phyloP scores from a whole-genome alignment of 768 basidiomycete genomes.

The Termitomyces sp. region DNA sequence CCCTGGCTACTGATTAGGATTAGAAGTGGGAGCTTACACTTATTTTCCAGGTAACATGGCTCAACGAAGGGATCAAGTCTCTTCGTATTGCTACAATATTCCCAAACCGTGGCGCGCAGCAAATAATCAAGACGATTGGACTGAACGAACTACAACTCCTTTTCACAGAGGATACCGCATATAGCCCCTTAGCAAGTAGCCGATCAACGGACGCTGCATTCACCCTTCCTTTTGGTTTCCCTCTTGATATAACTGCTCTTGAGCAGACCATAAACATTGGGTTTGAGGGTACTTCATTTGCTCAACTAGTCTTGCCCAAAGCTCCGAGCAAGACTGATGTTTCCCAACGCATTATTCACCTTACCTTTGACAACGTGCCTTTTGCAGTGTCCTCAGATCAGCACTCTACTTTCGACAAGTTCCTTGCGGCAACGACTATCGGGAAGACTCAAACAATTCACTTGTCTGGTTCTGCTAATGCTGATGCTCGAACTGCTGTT shows the following conservation, averaged over 20 bases:
- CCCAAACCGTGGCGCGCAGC: conserved; percentile 55
- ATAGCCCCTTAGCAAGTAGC: conserved; percentile 52
- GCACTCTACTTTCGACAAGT: conserved; percentile 51
- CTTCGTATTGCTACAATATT: conserved; percentile 54
- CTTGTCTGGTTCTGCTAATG: conserved; percentile 50
- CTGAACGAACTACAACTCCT: conserved; percentile 54
- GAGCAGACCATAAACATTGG: conserved; percentile 54
- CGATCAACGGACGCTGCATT: conserved; percentile 58
- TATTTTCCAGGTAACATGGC: conserved; percentile 53
- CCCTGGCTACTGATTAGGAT: not conserved
- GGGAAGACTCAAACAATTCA: conserved; percentile 38
- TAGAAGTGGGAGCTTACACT: not conserved
- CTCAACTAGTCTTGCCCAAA: conserved; percentile 54
- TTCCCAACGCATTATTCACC: conserved; percentile 51
- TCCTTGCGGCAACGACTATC: conserved; percentile 56
- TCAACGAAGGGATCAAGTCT: conserved; percentile 64
- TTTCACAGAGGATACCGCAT: conserved; percentile 55
- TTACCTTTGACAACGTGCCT: conserved; percentile 55
- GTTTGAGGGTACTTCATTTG: conserved; percentile 48
- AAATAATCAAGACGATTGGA: conserved; percentile 59
- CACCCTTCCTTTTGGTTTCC: conserved; percentile 64
- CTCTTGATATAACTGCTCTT: conserved; percentile 58
- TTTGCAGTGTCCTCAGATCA: conserved; percentile 47
- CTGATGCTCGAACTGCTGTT: conserved; percentile 59
- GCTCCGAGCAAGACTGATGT: conserved; percentile 57